Evolutionary conservation across 148 eudicot species (phyloP).

Genomic region (Silene latifolia): DNA sequence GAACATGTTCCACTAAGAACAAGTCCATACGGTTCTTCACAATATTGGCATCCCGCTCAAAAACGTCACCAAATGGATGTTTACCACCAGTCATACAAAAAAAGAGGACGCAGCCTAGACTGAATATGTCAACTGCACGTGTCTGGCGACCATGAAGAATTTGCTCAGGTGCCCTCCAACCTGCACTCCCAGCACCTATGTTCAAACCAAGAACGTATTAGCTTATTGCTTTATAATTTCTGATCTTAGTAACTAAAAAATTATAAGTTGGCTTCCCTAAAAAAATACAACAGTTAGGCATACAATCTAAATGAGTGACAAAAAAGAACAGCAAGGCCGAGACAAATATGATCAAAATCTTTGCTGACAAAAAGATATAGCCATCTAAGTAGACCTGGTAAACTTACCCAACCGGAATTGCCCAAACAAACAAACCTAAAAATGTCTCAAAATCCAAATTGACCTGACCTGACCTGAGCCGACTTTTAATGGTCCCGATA

Average conservation of each 20-base stretch:
- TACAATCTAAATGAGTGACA: background rate
- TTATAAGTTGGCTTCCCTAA: background rate
- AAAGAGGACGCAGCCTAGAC: constrained; percentile 82
- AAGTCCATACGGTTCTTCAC: constrained; percentile 62
- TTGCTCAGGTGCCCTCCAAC: constrained; percentile 99
- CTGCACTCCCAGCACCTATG: constrained; percentile 85
- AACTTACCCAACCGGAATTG: background rate
- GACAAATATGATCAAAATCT: constrained; percentile 1
- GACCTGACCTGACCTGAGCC: background rate
- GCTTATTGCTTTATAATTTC: background rate
- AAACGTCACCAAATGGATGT: constrained; percentile 84
- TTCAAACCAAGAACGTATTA: constrained; percentile 7
- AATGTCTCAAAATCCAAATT: background rate
- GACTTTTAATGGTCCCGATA: background rate
- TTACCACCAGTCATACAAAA: constrained; percentile 86
- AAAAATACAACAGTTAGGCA: background rate
- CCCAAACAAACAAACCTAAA: background rate
- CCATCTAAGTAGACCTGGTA: background rate
- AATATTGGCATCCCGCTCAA: constrained; percentile 87
- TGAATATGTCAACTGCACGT: constrained; percentile 85
- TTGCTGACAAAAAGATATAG: too few species aligned
- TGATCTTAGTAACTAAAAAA: background rate
- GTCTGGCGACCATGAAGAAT: constrained; percentile 89
- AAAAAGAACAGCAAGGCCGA: background rate
- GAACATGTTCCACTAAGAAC: constrained; percentile 68